These are phyloP conservation scores for Tuber melanosporum DNA, from an alignment of 495 filamentous ascomycete genomes.

Conservation along the genomic window DNA sequence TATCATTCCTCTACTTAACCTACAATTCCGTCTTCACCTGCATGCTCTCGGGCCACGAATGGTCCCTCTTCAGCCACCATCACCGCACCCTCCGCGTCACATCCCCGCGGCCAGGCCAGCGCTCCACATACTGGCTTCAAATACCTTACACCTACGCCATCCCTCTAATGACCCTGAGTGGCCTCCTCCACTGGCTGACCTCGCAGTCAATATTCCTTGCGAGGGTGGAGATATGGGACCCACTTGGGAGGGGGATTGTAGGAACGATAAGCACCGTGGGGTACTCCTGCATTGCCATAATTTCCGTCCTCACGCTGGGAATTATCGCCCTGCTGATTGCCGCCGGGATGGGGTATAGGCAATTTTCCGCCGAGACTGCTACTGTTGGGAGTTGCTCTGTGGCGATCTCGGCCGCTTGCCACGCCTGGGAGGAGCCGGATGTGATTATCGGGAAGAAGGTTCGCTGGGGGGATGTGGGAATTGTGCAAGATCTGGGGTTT, in stretches of 20 bases:
- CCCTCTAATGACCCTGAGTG: slow-evolving; percentile 35
- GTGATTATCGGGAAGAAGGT: no score
- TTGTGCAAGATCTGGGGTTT: no score
- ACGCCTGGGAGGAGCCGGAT: not conserved
- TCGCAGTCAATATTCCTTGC: slow-evolving; percentile 26
- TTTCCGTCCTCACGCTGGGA: not conserved
- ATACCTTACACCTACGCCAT: slow-evolving; percentile 45
- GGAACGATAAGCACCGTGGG: not conserved
- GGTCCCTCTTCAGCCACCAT: no score
- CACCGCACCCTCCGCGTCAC: slow-evolving; percentile 42
- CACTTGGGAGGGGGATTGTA: slow-evolving; percentile 37
- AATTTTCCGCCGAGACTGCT: not conserved
- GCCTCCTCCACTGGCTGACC: slow-evolving; percentile 41
- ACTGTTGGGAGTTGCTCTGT: not conserved
- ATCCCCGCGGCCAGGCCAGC: slow-evolving; percentile 42
- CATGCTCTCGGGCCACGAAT: slow-evolving; percentile 44
- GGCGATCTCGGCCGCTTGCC: slow-evolving; percentile 16
- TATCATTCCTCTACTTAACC: slow-evolving; percentile 46
- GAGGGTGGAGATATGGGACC: slow-evolving; percentile 40
- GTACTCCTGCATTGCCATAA: slow-evolving; percentile 14
- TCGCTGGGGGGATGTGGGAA: no score
- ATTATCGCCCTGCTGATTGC: not conserved
- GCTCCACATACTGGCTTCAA: slow-evolving; percentile 45
- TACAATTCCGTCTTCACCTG: slow-evolving; percentile 45
- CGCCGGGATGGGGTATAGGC: not conserved